Evolutionary conservation across 2,329 filamentous ascomycete genomes (phyloP).

Genomic region (Nothopassalora personata): DNA sequence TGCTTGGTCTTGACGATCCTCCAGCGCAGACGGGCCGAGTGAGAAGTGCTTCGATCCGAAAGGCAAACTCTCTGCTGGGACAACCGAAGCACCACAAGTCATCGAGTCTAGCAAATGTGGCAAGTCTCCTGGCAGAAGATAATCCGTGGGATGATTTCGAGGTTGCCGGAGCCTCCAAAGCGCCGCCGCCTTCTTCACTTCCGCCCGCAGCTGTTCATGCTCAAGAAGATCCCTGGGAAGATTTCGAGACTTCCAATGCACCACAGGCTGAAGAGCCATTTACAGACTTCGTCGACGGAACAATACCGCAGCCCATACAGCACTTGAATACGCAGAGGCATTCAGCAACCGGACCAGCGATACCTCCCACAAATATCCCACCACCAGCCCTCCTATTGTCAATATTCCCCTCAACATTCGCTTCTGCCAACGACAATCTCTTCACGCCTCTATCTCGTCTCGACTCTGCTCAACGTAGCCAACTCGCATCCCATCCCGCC

Average conservation of each 20-base stretch:
- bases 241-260: conserved; percentile 34
- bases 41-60: conserved; percentile 1
- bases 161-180: neutral
- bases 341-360: neutral
- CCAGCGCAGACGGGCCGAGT: conserved; percentile 5
- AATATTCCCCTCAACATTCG: conserved; percentile 66
- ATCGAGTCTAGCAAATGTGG: neutral
- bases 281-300: neutral
- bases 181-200: neutral
- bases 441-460: conserved; percentile 56
- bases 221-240: conserved; percentile 41
- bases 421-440: conserved; percentile 58
- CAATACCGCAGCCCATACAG: conserved; percentile 1
- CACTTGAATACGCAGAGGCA: neutral
- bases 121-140: conserved; percentile 1
- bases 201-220: neutral
- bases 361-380: conserved; percentile 78
- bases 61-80: conserved; percentile 1
- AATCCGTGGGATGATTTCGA: conserved; percentile 9
- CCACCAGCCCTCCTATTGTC: conserved; percentile 79
- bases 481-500: conserved; percentile 55
- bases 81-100: conserved; percentile 5
- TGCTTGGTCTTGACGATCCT: conserved; percentile 27
- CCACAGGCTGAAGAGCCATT: neutral
- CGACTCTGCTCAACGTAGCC: conserved; percentile 52